A percentile compares a stretch with the other conserved stretches of the same genome.
These are phyloP conservation scores for Rheum nobile DNA, from an alignment of 148 eudicot genomes.

Conservation along the genomic window DNA sequence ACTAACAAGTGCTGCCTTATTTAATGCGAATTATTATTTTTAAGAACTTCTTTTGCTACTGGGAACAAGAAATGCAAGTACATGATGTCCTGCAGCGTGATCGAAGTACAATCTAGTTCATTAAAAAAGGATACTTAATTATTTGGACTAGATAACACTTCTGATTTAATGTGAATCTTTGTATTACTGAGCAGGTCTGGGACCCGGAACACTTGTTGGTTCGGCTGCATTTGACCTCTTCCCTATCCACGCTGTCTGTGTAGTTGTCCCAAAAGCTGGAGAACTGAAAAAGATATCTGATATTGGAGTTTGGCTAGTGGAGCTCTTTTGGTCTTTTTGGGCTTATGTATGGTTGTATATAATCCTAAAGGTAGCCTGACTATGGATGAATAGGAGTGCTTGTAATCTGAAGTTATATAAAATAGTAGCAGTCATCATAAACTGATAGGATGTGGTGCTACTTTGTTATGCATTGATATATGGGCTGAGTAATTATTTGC, in stretches of 20 bases:
- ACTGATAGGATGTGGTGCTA: not conserved
- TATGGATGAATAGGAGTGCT: not conserved
- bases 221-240: constrained; percentile 97
- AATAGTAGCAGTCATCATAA: not conserved
- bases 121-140: not conserved
- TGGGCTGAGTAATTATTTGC: not conserved
- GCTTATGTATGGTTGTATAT: constrained; percentile 89
- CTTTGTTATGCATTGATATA: not conserved
- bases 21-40: not conserved
- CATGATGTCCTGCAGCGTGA: not conserved
- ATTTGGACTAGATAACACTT: not conserved
- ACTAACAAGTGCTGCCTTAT: not conserved
- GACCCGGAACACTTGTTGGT: constrained; percentile 97
- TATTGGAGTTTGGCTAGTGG: constrained; percentile 91
- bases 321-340: constrained; percentile 97
- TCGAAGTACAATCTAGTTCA: not conserved
- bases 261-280: constrained; percentile 88
- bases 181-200: constrained; percentile 50
- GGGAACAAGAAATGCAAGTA: not conserved
- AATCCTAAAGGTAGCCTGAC: constrained; percentile 52
- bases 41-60: not conserved
- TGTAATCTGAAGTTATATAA: not conserved
- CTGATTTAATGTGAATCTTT: not conserved
- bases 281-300: constrained; percentile 89
- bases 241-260: constrained; percentile 96